phyloP scores from a whole-genome alignment of 768 basidiomycete species.

The Scleroderma bovista region DNA sequence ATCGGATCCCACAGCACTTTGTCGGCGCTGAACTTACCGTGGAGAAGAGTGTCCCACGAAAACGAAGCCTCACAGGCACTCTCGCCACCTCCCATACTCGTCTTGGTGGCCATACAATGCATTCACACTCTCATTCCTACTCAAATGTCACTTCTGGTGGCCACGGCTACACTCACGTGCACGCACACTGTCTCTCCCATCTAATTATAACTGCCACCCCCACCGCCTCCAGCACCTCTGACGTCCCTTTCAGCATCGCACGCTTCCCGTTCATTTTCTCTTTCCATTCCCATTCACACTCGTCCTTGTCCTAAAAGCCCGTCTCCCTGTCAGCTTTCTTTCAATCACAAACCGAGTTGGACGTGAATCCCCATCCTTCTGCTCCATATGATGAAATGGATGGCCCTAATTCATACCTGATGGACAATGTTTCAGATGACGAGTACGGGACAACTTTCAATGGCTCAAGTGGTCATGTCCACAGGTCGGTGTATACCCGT shows the following conservation, averaged over 20 bases:
- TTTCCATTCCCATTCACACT: slow-evolving; percentile 16
- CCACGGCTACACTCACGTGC: neutral
- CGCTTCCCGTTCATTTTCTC: slow-evolving; percentile 16
- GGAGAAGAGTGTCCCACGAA: slow-evolving; percentile 54
- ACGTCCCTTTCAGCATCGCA: slow-evolving; percentile 19
- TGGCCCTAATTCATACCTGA: slow-evolving; percentile 32
- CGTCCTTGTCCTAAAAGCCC: slow-evolving; percentile 10
- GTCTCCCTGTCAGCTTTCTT: slow-evolving; percentile 20
- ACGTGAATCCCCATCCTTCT: slow-evolving; percentile 20
- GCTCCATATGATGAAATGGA: slow-evolving; percentile 60
- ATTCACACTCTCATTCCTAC: slow-evolving; percentile 22
- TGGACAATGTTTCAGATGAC: slow-evolving; percentile 24
- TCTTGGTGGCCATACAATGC: slow-evolving; percentile 10
- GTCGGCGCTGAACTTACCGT: slow-evolving; percentile 41
- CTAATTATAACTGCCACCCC: slow-evolving; percentile 30
- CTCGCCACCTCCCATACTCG: slow-evolving; percentile 29
- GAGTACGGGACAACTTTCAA: slow-evolving; percentile 14
- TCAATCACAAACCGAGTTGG: slow-evolving; percentile 19
- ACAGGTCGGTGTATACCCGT: no score
- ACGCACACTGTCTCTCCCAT: slow-evolving; percentile 14
- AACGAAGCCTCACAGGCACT: slow-evolving; percentile 55
- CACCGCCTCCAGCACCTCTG: slow-evolving; percentile 21
- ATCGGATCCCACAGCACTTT: slow-evolving; percentile 36
- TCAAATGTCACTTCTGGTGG: slow-evolving; percentile 6
- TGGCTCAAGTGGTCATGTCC: no score